phyloP scores from a whole-genome alignment of 306 rosid species.

The Cucumis cinereus region DNA sequence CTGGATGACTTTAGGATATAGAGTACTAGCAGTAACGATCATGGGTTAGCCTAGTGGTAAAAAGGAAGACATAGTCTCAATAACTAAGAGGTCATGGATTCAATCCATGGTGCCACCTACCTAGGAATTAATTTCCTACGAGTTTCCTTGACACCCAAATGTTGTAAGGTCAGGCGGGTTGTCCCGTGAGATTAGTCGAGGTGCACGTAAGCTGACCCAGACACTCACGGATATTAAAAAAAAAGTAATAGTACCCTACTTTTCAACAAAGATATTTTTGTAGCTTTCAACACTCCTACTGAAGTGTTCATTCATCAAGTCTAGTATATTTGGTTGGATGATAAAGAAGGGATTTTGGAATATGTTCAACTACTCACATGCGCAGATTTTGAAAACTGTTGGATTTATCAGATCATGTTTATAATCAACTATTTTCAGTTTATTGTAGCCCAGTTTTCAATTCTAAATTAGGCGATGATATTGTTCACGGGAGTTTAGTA shows the following conservation, averaged over 20 bases:
- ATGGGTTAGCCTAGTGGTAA: too few relatives aligned
- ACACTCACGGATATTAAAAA: too few relatives aligned
- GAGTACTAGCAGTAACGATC: background rate
- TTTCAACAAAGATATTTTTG: background rate
- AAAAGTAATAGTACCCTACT: background rate
- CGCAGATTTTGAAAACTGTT: background rate
- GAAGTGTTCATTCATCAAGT: background rate
- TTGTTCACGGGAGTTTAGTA: background rate
- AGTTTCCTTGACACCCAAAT: too few relatives aligned
- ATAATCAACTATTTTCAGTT: background rate
- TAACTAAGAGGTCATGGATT: too few relatives aligned
- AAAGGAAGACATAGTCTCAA: too few relatives aligned
- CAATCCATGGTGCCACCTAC: too few relatives aligned
- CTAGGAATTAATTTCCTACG: too few relatives aligned
- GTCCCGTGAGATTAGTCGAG: too few relatives aligned
- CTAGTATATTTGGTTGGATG: background rate
- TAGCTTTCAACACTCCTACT: background rate
- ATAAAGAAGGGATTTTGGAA: background rate
- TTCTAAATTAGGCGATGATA: background rate
- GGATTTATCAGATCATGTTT: background rate
- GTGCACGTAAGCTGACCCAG: too few relatives aligned
- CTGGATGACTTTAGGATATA: background rate
- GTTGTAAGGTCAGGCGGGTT: too few relatives aligned
- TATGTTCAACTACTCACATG: background rate
- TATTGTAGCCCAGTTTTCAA: background rate